Evolutionary conservation across 768 basidiomycete genomes (phyloP), one percentile per base, ranked within the genome.

Genomic region (Xerocomus spinulosus): DNA sequence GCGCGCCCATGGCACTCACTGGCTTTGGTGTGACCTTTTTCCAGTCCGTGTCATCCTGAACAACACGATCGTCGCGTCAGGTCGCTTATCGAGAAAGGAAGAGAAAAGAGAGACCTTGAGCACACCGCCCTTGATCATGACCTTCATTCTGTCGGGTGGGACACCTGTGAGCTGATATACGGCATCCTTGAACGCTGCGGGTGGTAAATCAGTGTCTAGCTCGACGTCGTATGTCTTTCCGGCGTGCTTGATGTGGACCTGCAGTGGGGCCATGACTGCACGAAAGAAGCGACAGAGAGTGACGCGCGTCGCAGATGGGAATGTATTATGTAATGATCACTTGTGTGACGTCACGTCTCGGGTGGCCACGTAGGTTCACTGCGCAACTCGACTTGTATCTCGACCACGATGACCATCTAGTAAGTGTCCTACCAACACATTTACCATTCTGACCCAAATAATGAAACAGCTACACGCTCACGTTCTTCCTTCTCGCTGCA

Each of bases 41-140:
- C 82, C 94, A 87, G 48, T 86, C 81, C 0, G 88, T 79, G 55
- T 95, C 92, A 53, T 96, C 92, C 89, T 93, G 51, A 9, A 46
- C 26, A 34, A 42, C 26, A 15, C 5, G 1, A 17, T 1, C 10
- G 18, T 28, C 37, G 23, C 44, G 43, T 56, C 46, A 52, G 36
- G 5, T 3, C 1, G 4, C 3, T 2, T 32, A 37, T 1, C 9
- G 28, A 26, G 5, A 14, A n/a, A n/a, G n/a, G 23, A 29, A 30
- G 14, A 17, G n/a, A 29, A 24, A 24, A 18, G 17, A 3, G 15
- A 7, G 69, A 89, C 92, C 80, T 94, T 95, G 59, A 96, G 78
- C 46, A 92, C 76, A 30, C 87, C 88, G 45, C 88, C 88, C 64
- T 96, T 97, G 64, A 94, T 78, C 87, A 96, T 93, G 54, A 98